Base-by-base conservation (phyloP, 768 basidiomycete genomes). In the Mrakia blollopis region DNA sequence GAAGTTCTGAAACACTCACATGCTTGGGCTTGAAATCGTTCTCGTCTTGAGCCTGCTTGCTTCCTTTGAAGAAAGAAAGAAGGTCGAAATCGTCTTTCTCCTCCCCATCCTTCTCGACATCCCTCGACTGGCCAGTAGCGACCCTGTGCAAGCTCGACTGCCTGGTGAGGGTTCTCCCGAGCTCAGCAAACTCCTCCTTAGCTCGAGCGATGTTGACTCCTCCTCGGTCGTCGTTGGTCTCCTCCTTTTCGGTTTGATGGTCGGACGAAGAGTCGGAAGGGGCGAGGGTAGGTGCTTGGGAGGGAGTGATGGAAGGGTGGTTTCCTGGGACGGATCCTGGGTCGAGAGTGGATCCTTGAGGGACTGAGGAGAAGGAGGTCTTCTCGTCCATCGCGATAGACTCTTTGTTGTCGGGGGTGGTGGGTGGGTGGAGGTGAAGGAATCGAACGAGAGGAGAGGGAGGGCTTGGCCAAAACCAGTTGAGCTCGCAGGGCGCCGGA, bases 21-120 rank as follows among this genome's bases (percentile, higher is more conserved):
- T 77, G 80, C 80, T 85, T 86, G 79, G 80, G 79, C 76, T 83
- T 82, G 82, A 85, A 83, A n/a, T 84, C 85, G 25, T 82, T 80
- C 35, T 80, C 79, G 65, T 84, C 83, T 39, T 78, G 71, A 37
- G 79, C 63, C 3, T 74, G 62, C 13, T 54, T 74, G 32, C 75
- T 73, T 62, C 79, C 78, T 47, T 79, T 75, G 16, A 84, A 78
- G 47, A 82, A 82, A 2, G 79, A 82, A 32, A 83, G 80, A 14
- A 85, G 81, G 74, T 85, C 71, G 71, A 85, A 85, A 57, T 83
- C 83, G 23, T 82, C 83, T 41, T 81, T 80, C n/a, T 81, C 78
- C 13, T 81, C 79, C 13, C 52, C 76, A 80, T 57, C 83, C 82
- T 73, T 81, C 80, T 80, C 81, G 18, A 54, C 72, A 72, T 81